Percentiles rank a stretch among this genome's conserved stretches.
Conservation (phyloP, 78 protist species). For the slime mould (Dictyostelium discoideum) region DNA sequence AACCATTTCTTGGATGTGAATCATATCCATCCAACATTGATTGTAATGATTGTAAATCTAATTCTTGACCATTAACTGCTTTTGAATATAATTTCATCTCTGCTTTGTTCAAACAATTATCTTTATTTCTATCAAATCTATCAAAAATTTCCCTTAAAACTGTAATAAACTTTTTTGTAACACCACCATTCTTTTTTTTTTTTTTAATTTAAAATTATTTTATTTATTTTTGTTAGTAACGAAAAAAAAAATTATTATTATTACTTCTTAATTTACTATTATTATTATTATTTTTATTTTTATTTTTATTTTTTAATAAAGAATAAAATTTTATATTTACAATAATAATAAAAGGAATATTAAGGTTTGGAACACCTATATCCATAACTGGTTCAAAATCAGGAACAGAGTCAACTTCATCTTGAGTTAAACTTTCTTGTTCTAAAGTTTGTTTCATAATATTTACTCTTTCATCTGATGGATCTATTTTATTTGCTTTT, state of each 20-base stretch:
- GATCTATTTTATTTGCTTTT: conserved; percentile 7
- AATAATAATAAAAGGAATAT: conserved; percentile 36
- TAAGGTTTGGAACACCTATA: not conserved
- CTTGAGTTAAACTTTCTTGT: not conserved
- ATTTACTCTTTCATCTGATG: conserved; percentile 21
- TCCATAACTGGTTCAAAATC: conserved; percentile 29
- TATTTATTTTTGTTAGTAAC: no score
- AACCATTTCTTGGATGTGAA: not conserved
- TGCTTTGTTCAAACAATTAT: conserved; percentile 11
- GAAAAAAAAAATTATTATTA: no score
- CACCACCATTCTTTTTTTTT: conserved; percentile 22
- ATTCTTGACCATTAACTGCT: conserved; percentile 4
- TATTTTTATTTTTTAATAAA: no score
- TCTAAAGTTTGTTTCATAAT: not conserved
- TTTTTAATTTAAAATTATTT: not conserved
- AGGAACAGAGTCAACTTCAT: not conserved
- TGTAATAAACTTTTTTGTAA: conserved; percentile 35
- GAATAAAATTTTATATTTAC: not conserved
- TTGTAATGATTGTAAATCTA: conserved; percentile 23
- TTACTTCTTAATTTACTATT: no score
- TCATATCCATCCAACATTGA: not conserved
- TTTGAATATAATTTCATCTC: conserved; percentile 35
- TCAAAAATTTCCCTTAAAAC: conserved; percentile 34
- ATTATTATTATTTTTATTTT: not conserved
- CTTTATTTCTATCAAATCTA: conserved; percentile 46